These are phyloP conservation scores for Cyberlindnera suaveolens DNA, from an alignment of 805 yeast genomes.

Conservation along the genomic window DNA sequence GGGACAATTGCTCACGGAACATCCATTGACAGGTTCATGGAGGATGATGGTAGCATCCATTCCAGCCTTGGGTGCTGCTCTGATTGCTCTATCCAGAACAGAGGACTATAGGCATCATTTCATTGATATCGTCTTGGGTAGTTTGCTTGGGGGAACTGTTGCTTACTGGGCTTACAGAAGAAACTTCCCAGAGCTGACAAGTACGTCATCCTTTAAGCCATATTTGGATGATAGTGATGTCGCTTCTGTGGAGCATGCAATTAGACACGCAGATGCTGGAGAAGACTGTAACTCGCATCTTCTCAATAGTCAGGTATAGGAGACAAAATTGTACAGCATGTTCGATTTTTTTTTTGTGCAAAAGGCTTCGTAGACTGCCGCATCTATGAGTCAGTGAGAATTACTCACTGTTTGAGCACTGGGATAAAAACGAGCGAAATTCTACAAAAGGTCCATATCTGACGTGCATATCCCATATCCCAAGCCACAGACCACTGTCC, in stretches of 20 bases:
- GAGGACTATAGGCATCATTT: slow-evolving; percentile 94
- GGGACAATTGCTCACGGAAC: slow-evolving; percentile 55
- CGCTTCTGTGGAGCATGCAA: slow-evolving; percentile 19
- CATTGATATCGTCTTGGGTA: slow-evolving; percentile 74
- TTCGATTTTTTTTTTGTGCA: too few species aligned
- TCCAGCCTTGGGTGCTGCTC: slow-evolving; percentile 64
- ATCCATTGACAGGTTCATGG: slow-evolving; percentile 53
- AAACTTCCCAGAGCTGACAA: slow-evolving; percentile 32
- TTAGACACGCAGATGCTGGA: slow-evolving; percentile 16
- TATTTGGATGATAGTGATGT: slow-evolving; percentile 35
- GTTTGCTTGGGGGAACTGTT: slow-evolving; percentile 52
- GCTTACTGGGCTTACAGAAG: slow-evolving; percentile 41
- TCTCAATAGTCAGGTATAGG: not conserved
- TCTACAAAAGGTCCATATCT: too few species aligned
- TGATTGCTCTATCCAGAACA: slow-evolving; percentile 81
- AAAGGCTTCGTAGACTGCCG: too few species aligned
- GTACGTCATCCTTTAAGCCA: slow-evolving; percentile 33
- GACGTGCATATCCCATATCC: too few species aligned
- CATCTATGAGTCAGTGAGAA: not conserved
- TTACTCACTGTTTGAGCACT: too few species aligned
- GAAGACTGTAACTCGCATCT: slow-evolving; percentile 10
- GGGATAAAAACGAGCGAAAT: too few species aligned
- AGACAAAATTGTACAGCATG: too few species aligned
- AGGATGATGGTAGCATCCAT: slow-evolving; percentile 44
- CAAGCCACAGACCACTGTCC: too few species aligned